Base-by-base conservation (phyloP, 2,329 filamentous ascomycete genomes). In the Fusarium xyrophilum region DNA sequence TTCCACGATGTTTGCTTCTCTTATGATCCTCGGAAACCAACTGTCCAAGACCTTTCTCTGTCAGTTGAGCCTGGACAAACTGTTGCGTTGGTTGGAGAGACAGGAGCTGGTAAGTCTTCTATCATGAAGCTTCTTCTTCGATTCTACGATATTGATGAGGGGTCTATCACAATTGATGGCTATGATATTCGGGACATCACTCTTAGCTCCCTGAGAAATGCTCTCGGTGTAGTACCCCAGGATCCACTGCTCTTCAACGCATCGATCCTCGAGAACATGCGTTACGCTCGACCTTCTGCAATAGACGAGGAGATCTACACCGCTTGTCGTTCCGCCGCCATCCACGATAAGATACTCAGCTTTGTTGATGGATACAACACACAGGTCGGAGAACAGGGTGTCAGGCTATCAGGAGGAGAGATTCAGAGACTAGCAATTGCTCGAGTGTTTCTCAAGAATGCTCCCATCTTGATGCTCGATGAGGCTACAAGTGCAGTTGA, bases 211-310 rank as follows among this genome's bases (percentile, higher is more conserved):
- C 78, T 91, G 5, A 83, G 88, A 13, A 82, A 86, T 23, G 79
- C 82, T 5, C 82, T 91, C 28, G 88, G 88, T 23, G 82, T 90
- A 15, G 89, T 91, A 0, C 89, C 89, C 5, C 87, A 92, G 75
- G 86, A 89, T 63, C 85, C 88, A 0, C 80, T 84, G 0, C 79
- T 91, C 12, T 91, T 91, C 79, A 89, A 91, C 73, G 82, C 84
- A 33, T 86, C 86, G 2, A 84, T 91, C 42, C 82, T 88, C 73
- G 84, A 90, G 21, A 92, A 91, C 71, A 79, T 92, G 27, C 83
- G 83, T 4, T 91, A 91, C 74, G 87, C 87, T 4, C 83, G 84
- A 14, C 83, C 87, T 3, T 81, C 84, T n/a, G 88, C 88, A 3
- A 87, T 85, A 0, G 85, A 90, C 43, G 83, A 83, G 10, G 86